A percentile compares a stretch with the other conserved stretches of the same genome.
These are phyloP conservation scores for Leucosporidium creatinivorum DNA, from an alignment of 768 basidiomycete species.

Conservation along the genomic window DNA sequence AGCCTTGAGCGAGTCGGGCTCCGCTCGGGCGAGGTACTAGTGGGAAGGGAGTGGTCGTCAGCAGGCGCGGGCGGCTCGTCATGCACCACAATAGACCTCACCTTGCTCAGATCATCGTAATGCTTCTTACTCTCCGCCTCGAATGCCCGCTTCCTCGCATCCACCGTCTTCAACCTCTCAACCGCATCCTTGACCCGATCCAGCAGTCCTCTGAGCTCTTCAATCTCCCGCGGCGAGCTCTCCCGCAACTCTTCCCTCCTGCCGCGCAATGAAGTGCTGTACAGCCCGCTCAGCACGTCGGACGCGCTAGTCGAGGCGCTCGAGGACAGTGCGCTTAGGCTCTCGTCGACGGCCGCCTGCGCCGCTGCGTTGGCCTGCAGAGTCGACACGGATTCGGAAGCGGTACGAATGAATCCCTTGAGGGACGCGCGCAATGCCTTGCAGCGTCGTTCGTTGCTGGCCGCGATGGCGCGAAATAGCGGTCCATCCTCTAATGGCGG, in stretches of 20 bases:
- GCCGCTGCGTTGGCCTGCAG: slow-evolving; percentile 11
- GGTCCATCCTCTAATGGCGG: slow-evolving; percentile 21
- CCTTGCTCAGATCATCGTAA: slow-evolving; percentile 33
- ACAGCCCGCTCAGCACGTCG: slow-evolving; percentile 22
- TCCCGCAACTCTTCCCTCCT: slow-evolving; percentile 5
- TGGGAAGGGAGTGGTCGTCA: not conserved
- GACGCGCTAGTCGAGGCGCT: not conserved
- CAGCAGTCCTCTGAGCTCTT: slow-evolving; percentile 14
- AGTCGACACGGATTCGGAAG: slow-evolving; percentile 2
- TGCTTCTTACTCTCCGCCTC: slow-evolving; percentile 29
- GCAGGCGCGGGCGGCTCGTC: not conserved
- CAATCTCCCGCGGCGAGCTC: slow-evolving; percentile 1
- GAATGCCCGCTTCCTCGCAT: slow-evolving; percentile 26
- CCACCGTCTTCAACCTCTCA: slow-evolving; percentile 29
- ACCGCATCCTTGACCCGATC: slow-evolving; percentile 20
- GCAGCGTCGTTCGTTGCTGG: slow-evolving; percentile 19
- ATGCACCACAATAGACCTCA: not conserved
- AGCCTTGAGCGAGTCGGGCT: slow-evolving; percentile 12
- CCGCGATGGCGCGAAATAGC: slow-evolving; percentile 24
- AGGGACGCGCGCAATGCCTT: slow-evolving; percentile 13
- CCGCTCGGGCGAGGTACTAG: slow-evolving; percentile 28
- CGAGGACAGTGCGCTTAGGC: slow-evolving; percentile 19
- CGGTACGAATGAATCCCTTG: slow-evolving; percentile 22
- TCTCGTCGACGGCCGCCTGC: slow-evolving; percentile 23
- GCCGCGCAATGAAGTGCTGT: not conserved